Conservation (phyloP, 1,284 basidiomycete genomes). For the Malassezia pachydermatis region DNA sequence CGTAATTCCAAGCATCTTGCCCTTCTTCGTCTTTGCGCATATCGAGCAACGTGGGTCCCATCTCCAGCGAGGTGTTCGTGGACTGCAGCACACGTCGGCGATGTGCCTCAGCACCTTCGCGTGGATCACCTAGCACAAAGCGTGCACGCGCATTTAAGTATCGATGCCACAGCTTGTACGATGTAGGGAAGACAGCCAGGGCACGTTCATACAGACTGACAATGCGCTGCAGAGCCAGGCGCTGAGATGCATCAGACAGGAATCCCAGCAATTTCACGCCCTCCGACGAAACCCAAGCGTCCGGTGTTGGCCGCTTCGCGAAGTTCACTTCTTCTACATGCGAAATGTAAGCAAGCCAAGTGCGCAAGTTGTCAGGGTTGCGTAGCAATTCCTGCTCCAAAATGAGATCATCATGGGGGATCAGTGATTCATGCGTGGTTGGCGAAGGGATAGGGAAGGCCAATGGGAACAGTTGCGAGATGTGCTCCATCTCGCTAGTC, state of each 20-base stretch:
- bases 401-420: conserved; percentile 66
- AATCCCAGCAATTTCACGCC: conserved; percentile 51
- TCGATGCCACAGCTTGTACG: conserved; percentile 88
- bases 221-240: conserved; percentile 67
- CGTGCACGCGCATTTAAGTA: conserved; percentile 75
- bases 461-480: conserved; percentile 58
- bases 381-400: conserved; percentile 91
- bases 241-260: conserved; percentile 62
- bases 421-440: conserved; percentile 62
- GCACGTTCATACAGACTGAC: conserved; percentile 88
- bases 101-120: conserved; percentile 48
- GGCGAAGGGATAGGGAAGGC: conserved; percentile 76
- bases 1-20: conserved; percentile 65
- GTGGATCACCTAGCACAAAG: conserved; percentile 68
- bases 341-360: conserved; percentile 81
- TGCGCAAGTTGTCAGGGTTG: conserved; percentile 78
- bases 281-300: conserved; percentile 46
- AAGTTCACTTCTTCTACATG: conserved; percentile 61
- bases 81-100: conserved; percentile 49
- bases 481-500: conserved; percentile 5
- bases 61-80: conserved; percentile 56
- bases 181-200: conserved; percentile 72
- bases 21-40: conserved; percentile 56
- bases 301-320: conserved; percentile 49
- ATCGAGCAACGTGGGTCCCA: conserved; percentile 40